Evolutionary conservation across 2,329 filamentous ascomycete species (phyloP).

Genomic region (Coniella lustricola): DNA sequence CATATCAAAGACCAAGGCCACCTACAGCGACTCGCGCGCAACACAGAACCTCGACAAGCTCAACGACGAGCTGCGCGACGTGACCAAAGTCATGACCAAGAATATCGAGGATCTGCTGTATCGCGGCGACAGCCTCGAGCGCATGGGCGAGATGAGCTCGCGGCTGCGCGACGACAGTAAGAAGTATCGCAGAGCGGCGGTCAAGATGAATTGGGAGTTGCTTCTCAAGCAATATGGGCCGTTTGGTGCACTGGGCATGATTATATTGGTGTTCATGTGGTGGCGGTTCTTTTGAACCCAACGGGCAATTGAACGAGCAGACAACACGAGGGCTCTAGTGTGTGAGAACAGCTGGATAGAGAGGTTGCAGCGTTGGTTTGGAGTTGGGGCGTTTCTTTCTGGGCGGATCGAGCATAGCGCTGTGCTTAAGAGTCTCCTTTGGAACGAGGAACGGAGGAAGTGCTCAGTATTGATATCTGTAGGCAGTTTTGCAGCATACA

Average conservation of each 20-base stretch:
- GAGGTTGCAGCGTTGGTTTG: too few relatives aligned
- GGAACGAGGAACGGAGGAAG: too few relatives aligned
- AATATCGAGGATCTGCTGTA: constrained; percentile 98
- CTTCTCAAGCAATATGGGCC: constrained; percentile 95
- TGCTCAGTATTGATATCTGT: too few relatives aligned
- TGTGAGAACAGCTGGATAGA: not conserved
- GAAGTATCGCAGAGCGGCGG: constrained; percentile 88
- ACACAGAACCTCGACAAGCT: constrained; percentile 89
- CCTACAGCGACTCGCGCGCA: constrained; percentile 88
- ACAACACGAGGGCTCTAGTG: too few relatives aligned
- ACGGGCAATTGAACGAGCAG: too few relatives aligned
- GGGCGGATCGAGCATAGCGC: not conserved
- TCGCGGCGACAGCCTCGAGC: constrained; percentile 84
- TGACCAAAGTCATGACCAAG: constrained; percentile 99
- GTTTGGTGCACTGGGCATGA: constrained; percentile 70
- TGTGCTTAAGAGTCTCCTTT: too few relatives aligned
- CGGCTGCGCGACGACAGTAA: constrained; percentile 84
- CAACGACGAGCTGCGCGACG: constrained; percentile 94
- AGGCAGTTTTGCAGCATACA: too few relatives aligned
- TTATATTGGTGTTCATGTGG: constrained; percentile 82
- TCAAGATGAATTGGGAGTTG: constrained; percentile 96
- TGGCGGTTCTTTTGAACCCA: constrained; percentile 92
- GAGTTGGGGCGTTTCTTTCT: not conserved
- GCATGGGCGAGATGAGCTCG: constrained; percentile 92
- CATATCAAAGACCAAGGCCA: constrained; percentile 84